phyloP scores from a whole-genome alignment of 202 grass and related monocot species.

The Zizania palustris region DNA sequence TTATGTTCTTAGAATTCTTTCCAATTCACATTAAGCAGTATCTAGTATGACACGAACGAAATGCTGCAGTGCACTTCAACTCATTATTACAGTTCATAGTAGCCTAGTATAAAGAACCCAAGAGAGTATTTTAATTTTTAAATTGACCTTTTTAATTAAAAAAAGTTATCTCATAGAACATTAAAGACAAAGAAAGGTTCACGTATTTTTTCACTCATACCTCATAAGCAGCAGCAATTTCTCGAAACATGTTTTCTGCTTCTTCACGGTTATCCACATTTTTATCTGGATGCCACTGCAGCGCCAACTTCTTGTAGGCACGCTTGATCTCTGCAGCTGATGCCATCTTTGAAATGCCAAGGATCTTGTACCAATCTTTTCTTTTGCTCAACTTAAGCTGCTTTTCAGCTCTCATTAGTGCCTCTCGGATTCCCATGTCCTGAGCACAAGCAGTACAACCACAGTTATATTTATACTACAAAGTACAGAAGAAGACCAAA shows the following conservation, averaged over 20 bases:
- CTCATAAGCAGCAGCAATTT: slow-evolving; percentile 97
- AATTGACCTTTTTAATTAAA: not conserved
- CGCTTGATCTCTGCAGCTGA: slow-evolving; percentile 85
- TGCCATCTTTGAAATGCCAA: slow-evolving; percentile 82
- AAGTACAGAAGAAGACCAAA: slow-evolving; percentile 1
- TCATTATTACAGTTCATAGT: not conserved
- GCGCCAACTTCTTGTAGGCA: slow-evolving; percentile 93
- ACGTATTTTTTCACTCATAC: slow-evolving; percentile 34
- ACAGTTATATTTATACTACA: slow-evolving; percentile 15
- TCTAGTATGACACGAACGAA: not conserved
- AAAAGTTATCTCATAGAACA: not conserved
- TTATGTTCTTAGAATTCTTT: not conserved
- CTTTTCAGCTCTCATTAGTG: slow-evolving; percentile 88
- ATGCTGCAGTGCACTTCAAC: not conserved
- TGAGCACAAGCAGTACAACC: slow-evolving; percentile 31
- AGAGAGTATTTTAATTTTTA: not conserved
- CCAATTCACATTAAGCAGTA: not conserved
- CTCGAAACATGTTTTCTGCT: slow-evolving; percentile 87
- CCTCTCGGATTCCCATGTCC: slow-evolving; percentile 88
- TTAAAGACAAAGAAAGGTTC: not conserved
- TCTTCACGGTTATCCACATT: slow-evolving; percentile 92
- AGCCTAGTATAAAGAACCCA: not conserved
- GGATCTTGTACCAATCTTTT: slow-evolving; percentile 98
- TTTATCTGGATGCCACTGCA: slow-evolving; percentile 98
- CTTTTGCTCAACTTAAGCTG: slow-evolving; percentile 92